Evolutionary conservation across 176 grass and related monocot species (phyloP), one percentile per base, ranked within the genome.

Genomic region (Microstegium vimineum): DNA sequence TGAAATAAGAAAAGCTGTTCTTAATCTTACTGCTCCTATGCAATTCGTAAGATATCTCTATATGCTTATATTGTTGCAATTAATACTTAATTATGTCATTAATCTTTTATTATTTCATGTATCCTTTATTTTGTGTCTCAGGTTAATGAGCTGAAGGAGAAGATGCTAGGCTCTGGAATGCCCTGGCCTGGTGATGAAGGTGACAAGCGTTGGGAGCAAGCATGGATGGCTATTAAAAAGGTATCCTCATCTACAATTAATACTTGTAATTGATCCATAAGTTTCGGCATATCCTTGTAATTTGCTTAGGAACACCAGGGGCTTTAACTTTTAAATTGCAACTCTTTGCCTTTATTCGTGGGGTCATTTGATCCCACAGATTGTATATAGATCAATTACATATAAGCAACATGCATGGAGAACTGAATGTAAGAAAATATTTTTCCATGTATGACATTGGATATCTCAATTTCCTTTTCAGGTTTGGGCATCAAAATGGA

Each of bases 401-500:
- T 13, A 74, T 74, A 59, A 41, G 13, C 13, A 81, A 28, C 30
- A n/a, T 81, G 37, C 32, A 74, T 81, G 59, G 25, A 81, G 41
- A 73, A 37, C 6, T 70, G 76, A 51, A 79, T 76, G 57, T 80
- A 43, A 49, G 18, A 17, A 43, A 85, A 51, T 47, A 6, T 3
- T 33, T 56, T 80, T 31, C 45, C 5, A 68, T 13, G 17, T 43
- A 31, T 86, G 41, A 35, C 51, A 86, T 66, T 75, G 42, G 33
- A 4, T 66, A 64, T 65, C 73, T 77, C 5, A 76, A 71, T 66
- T 73, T 77, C 17, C 0, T 20, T 73, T 85, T 46, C 79, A 99
- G 96, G 96, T 99, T 10, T 99, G 96, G 96, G 93, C 89, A 33
- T 99, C 96, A 80, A 99, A 99, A 84, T 99, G 96, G 96, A 99